phyloP scores from a whole-genome alignment of 2,329 filamentous ascomycete species.

The Trichoderma sp. region DNA sequence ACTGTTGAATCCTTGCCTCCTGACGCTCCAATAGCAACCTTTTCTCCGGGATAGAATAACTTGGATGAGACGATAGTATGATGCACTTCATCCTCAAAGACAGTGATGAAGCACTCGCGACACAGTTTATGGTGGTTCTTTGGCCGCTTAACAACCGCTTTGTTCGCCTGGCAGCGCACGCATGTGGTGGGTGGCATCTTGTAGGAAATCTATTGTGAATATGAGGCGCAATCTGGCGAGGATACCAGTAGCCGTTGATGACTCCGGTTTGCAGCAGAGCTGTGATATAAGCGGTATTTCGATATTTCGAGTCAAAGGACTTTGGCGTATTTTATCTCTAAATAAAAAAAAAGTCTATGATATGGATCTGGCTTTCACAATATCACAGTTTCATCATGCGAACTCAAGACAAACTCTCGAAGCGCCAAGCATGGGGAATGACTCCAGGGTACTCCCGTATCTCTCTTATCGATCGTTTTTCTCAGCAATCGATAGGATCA shows the following conservation, averaged over 20 bases:
- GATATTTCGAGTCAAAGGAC: neutral
- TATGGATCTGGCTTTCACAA: neutral
- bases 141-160: conserved; percentile 86
- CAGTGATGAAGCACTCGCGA: conserved; percentile 76
- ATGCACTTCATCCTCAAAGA: conserved; percentile 93
- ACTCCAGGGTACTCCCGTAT: conserved; percentile 1
- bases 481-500: conserved; percentile 9
- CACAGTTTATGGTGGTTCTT: conserved; percentile 96
- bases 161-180: conserved; percentile 68
- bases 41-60: conserved; percentile 82
- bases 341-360: neutral
- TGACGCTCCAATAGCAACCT: conserved; percentile 89
- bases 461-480: neutral
- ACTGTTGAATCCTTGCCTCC: conserved; percentile 98
- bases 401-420: neutral
- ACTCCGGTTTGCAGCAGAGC: too few relatives aligned
- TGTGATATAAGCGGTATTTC: neutral
- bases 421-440: neutral
- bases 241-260: neutral
- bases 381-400: neutral
- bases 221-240: neutral
- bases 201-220: neutral
- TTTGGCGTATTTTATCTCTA: neutral
- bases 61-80: conserved; percentile 79
- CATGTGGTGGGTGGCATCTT: conserved; percentile 76